Percentiles rank a stretch among this genome's conserved stretches.
These are phyloP conservation scores for Candida pseudoviswanathii DNA, from an alignment of 1,139 yeast genomes.

Conservation along the genomic window DNA sequence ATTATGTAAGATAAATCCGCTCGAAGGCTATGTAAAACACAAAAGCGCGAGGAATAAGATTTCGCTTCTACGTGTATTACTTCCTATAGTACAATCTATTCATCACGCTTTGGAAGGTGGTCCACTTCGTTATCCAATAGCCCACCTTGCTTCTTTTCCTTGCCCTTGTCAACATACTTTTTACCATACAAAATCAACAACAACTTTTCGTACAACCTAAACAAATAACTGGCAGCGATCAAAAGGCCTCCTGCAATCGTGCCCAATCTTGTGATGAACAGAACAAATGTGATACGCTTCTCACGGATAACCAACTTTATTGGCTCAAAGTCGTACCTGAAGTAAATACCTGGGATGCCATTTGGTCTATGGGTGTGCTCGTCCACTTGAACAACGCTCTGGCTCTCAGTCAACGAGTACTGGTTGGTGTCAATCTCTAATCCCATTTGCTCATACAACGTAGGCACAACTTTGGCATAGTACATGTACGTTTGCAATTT, in stretches of 20 bases:
- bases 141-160: conserved; percentile 52
- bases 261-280: conserved; percentile 74
- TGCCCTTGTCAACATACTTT: conserved; percentile 52
- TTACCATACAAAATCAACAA: conserved; percentile 50
- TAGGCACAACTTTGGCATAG: conserved; percentile 81
- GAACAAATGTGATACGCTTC: conserved; percentile 70
- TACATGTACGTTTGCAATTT: conserved; percentile 57
- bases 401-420: conserved; percentile 73
- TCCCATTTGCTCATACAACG: conserved; percentile 72
- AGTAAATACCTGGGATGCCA: conserved; percentile 75
- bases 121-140: conserved; percentile 16
- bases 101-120: conserved; percentile 2
- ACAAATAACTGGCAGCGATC: conserved; percentile 53
- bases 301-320: conserved; percentile 71
- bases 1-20: too few relatives aligned
- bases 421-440: conserved; percentile 78
- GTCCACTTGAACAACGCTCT: conserved; percentile 24
- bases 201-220: conserved; percentile 50
- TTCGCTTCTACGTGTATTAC: neutral
- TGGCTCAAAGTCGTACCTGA: conserved; percentile 89
- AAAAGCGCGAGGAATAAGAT: too few relatives aligned
- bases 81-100: neutral
- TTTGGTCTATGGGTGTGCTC: conserved; percentile 24
- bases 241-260: conserved; percentile 79
- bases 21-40: too few relatives aligned